A percentile compares a stretch with the other conserved stretches of the same genome.
Evolutionary conservation across 139 green algal species (phyloP).

Genomic region (Tetradesmus obliquus): DNA sequence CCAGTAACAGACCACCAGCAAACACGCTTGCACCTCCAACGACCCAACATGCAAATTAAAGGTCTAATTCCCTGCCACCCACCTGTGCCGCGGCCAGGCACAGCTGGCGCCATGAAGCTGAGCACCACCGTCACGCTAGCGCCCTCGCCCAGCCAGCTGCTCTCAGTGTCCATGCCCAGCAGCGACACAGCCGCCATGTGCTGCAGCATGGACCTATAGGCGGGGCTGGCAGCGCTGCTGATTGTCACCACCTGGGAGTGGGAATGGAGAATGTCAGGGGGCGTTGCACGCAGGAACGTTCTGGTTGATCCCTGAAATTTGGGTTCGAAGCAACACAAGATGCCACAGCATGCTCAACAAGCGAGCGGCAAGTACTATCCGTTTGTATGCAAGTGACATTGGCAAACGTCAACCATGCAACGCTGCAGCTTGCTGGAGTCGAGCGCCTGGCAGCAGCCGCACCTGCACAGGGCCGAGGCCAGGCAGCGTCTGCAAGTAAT

Average conservation of each 20-base stretch:
- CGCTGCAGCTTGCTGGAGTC: too few species aligned
- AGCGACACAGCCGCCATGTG: background rate
- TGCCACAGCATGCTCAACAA: too few species aligned
- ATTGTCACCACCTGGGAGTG: background rate
- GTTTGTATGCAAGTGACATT: too few species aligned
- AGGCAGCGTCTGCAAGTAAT: background rate
- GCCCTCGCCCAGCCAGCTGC: background rate
- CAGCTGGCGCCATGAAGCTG: background rate
- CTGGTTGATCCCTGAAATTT: too few species aligned
- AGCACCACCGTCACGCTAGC: background rate
- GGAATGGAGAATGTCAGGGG: background rate
- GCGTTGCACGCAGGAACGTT: background rate
- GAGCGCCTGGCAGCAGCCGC: background rate
- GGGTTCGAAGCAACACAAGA: too few species aligned
- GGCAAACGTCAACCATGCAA: too few species aligned
- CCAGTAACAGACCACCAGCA: too few species aligned
- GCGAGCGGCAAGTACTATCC: too few species aligned
- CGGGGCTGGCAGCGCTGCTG: background rate
- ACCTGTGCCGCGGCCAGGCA: background rate
- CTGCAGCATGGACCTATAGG: slow-evolving; percentile 11
- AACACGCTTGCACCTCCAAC: too few species aligned
- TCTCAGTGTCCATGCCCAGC: slow-evolving; percentile 21
- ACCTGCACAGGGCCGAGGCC: slow-evolving; percentile 23
- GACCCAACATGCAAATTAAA: too few species aligned
- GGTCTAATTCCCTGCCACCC: background rate